Evolutionary conservation across 208 protist genomes (phyloP).

Genomic region (Crithidia acanthocephali): DNA sequence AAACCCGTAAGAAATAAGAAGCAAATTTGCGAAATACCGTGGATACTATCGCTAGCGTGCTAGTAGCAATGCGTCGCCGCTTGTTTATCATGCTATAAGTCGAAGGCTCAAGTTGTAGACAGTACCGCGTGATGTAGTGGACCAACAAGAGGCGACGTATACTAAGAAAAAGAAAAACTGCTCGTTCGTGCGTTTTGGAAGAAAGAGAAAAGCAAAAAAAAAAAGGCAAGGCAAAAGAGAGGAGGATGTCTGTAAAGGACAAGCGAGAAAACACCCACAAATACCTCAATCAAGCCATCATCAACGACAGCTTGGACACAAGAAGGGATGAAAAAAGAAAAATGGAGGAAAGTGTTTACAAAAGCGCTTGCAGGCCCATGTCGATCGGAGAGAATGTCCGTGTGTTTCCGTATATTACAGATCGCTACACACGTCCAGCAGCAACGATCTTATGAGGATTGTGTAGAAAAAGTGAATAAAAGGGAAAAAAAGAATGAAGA

Average conservation of each 20-base stretch:
- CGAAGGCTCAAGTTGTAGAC: too few species aligned
- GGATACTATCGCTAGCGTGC: too few species aligned
- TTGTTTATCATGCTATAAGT: too few species aligned
- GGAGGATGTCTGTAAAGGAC: background rate
- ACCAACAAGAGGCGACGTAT: background rate
- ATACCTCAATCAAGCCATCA: background rate
- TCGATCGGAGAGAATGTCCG: background rate
- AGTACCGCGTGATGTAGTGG: too few species aligned
- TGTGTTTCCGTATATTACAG: constrained; percentile 8
- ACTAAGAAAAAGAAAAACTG: background rate
- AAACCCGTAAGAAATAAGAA: too few species aligned
- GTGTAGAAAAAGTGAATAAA: background rate
- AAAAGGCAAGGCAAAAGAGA: constrained; percentile 17
- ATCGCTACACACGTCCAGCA: background rate
- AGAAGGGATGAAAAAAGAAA: background rate
- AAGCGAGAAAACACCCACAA: background rate
- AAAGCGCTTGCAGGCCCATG: constrained; percentile 6
- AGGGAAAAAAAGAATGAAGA: background rate
- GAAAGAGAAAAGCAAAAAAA: constrained; percentile 1
- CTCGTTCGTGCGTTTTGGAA: background rate
- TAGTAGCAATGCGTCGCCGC: too few species aligned
- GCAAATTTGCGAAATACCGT: too few species aligned
- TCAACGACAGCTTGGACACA: background rate
- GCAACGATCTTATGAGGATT: background rate
- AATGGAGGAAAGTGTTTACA: background rate